Percentiles rank a stretch among this genome's conserved stretches.
Conservation (phyloP, 345 rosid genomes). For the Salix exigua region DNA sequence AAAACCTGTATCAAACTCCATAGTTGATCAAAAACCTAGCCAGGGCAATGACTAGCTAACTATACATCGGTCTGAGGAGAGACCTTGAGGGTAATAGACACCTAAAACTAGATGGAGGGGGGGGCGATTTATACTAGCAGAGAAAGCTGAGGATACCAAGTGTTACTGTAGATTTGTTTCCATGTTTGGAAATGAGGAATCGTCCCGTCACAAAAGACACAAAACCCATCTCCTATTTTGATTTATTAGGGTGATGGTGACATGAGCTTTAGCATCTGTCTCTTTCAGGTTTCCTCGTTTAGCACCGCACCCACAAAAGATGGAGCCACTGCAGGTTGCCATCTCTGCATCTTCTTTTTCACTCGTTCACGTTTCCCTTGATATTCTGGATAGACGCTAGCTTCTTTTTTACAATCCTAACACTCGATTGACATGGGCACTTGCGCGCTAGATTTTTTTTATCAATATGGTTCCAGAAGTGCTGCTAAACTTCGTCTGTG, state of each 20-base stretch:
- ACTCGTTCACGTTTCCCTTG: not conserved
- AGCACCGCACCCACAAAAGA: slow-evolving; percentile 79
- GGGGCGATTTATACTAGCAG: slow-evolving; percentile 64
- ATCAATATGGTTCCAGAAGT: too few species aligned
- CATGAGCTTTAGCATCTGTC: slow-evolving; percentile 59
- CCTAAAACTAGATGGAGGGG: slow-evolving; percentile 36
- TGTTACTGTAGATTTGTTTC: slow-evolving; percentile 42
- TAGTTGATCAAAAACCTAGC: not conserved
- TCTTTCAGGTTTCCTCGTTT: slow-evolving; percentile 57
- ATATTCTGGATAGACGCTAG: not conserved
- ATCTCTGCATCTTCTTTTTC: slow-evolving; percentile 45
- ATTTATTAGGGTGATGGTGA: slow-evolving; percentile 41
- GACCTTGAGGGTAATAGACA: slow-evolving; percentile 32
- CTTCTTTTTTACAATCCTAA: not conserved
- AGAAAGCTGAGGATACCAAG: slow-evolving; percentile 50
- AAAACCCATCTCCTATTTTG: slow-evolving; percentile 4
- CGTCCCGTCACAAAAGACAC: slow-evolving; percentile 65
- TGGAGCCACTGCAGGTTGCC: slow-evolving; percentile 48
- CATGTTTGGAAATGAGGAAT: slow-evolving; percentile 51
- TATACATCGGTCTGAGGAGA: slow-evolving; percentile 23
- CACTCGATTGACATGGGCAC: not conserved
- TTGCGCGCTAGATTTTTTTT: too few species aligned
- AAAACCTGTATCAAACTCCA: not conserved
- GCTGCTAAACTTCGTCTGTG: too few species aligned
- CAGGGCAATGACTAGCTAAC: not conserved